These are phyloP conservation scores for Colletotrichum aenigma DNA, from an alignment of 2,329 filamentous ascomycete species.

Conservation along the genomic window DNA sequence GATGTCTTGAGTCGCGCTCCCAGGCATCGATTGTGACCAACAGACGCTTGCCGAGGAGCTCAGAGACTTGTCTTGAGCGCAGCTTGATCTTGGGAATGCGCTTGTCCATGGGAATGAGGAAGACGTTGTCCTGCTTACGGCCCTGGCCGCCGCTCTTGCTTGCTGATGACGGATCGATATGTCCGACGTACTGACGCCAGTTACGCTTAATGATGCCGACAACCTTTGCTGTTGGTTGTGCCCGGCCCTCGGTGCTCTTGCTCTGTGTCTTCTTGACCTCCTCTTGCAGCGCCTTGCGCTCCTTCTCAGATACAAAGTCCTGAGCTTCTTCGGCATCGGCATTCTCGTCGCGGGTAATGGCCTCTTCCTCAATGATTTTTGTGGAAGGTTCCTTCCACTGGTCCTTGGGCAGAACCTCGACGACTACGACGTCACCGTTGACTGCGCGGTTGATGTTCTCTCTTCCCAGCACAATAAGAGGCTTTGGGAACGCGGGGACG, in stretches of 20 bases:
- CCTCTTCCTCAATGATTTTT: conserved; percentile 94
- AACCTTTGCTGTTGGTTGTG: conserved; percentile 90
- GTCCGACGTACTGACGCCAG: conserved; percentile 97
- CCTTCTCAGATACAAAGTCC: conserved; percentile 85
- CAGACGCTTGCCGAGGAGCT: conserved; percentile 89
- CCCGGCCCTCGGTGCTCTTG: conserved; percentile 73
- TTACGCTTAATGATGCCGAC: conserved; percentile 94
- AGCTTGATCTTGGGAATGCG: conserved; percentile 95
- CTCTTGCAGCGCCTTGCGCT: conserved; percentile 86
- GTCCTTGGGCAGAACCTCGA: conserved; percentile 90
- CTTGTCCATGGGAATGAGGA: conserved; percentile 97
- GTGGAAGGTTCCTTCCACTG: conserved; percentile 97
- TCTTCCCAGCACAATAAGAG: conserved; percentile 84
- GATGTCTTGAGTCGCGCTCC: conserved; percentile 92
- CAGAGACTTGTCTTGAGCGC: conserved; percentile 85
- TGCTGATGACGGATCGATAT: conserved; percentile 87
- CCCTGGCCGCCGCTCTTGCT: conserved; percentile 76
- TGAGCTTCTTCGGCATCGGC: conserved; percentile 78
- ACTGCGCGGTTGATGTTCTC: conserved; percentile 97
- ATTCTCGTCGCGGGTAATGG: conserved; percentile 90
- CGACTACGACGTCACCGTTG: conserved; percentile 89
- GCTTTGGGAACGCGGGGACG: conserved; percentile 87
- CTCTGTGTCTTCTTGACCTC: conserved; percentile 87
- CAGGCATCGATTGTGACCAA: conserved; percentile 93
- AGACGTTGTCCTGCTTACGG: conserved; percentile 88